Conservation (phyloP, 228 moss, liverwort and hornwort genomes). For the Sphagnum magellanicum region DNA sequence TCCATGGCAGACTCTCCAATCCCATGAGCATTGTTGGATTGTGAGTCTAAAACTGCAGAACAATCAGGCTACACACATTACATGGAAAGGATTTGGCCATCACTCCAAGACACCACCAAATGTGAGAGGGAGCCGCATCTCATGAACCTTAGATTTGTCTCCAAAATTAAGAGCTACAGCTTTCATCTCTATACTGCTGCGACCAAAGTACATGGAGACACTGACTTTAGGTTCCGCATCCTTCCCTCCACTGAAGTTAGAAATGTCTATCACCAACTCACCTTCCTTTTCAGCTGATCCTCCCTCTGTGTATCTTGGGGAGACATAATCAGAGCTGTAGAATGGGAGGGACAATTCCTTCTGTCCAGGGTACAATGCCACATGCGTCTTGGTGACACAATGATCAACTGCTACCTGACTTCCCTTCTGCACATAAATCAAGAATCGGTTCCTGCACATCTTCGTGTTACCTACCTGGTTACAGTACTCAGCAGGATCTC, state of each 20-base stretch:
- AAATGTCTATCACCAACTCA: constrained; percentile 27
- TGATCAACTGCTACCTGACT: constrained; percentile 11
- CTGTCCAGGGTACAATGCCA: background rate
- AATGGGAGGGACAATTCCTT: constrained; percentile 23
- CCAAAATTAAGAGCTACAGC: constrained; percentile 1
- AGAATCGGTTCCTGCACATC: constrained; percentile 28
- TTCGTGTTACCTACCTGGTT: constrained; percentile 12
- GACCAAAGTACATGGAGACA: constrained; percentile 12
- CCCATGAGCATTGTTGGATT: too few relatives aligned
- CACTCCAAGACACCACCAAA: too few relatives aligned
- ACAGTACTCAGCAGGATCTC: constrained; percentile 13
- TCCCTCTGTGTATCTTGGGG: constrained; percentile 24
- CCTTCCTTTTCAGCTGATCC: constrained; percentile 23
- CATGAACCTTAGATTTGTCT: background rate
- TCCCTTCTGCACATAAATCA: constrained; percentile 22
- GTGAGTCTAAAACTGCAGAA: too few relatives aligned
- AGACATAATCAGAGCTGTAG: constrained; percentile 15
- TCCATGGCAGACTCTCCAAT: too few relatives aligned
- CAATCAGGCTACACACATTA: too few relatives aligned
- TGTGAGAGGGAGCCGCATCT: too few relatives aligned
- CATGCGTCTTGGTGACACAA: background rate
- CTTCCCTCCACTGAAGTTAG: background rate
- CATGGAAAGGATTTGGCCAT: too few relatives aligned
- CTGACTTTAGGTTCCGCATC: background rate
- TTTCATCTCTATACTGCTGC: background rate